Conservation (phyloP, 331 rosid genomes). For the Telfairia occidentalis region DNA sequence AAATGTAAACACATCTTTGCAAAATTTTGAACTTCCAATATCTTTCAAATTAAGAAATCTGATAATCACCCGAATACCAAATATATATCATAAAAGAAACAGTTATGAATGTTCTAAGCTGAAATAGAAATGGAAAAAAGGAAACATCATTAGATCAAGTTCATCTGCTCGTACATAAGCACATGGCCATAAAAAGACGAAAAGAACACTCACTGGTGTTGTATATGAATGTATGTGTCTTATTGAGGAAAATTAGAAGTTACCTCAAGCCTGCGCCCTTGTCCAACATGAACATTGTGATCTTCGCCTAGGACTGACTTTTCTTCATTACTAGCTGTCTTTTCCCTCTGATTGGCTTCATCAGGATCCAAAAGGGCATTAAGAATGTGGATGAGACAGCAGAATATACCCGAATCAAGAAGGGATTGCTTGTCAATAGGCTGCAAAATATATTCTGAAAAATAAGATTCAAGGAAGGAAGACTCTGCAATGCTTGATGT, state of each 20-base stretch:
- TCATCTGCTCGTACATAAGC: background rate
- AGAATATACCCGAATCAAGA: slow-evolving; percentile 95
- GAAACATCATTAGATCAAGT: background rate
- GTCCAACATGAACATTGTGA: slow-evolving; percentile 34
- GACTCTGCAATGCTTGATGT: background rate
- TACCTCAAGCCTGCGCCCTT: slow-evolving; percentile 79
- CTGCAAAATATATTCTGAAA: slow-evolving; percentile 39
- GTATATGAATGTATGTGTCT: background rate
- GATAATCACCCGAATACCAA: background rate
- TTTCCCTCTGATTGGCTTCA: slow-evolving; percentile 38
- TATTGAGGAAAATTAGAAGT: slow-evolving; percentile 9
- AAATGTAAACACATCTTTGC: background rate
- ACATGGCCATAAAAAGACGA: background rate
- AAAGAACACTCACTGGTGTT: background rate
- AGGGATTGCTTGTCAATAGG: slow-evolving; percentile 95
- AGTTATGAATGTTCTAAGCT: background rate
- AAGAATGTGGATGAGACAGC: slow-evolving; percentile 92
- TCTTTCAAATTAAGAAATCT: background rate
- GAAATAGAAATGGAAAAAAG: background rate
- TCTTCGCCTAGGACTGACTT: slow-evolving; percentile 25
- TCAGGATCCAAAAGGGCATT: slow-evolving; percentile 80
- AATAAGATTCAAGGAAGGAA: background rate
- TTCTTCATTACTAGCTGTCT: slow-evolving; percentile 36
- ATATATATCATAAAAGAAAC: background rate
- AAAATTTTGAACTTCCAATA: background rate